Evolutionary conservation across 257 asterid species (phyloP), one percentile per base, ranked within the genome.

Genomic region (Solanum paucissectum): DNA sequence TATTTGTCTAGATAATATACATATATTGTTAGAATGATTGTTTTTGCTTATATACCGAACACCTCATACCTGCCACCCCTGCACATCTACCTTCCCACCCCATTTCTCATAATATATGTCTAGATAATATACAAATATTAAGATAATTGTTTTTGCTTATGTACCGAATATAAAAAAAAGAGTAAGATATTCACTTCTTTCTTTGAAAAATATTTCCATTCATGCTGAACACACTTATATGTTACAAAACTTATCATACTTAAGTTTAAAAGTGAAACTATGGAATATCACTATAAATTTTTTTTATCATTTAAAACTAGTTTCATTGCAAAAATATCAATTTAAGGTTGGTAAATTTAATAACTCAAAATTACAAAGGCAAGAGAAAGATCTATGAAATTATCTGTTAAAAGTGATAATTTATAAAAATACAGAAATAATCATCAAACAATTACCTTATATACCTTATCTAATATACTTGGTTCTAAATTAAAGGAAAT

Each of bases 11-110:
- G 69, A 60, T 60, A 0, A 60, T 60, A 60, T 60, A 9, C 13
- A 55, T 0, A 52, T 52, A 0, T 6, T 20, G 27, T 58, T 58
- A 58, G 66, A 21, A 20, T 58, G 0, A 0, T 21, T 58, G 12
- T 58, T 58, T 58, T 58, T 58, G 66, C 27, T 58, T 7, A 55
- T 55, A 8, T 55, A 20, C 25, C 0, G 4, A 58, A 58, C 10
- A 55, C 64, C 32, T 23, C 69, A 62, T 23, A 23, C 69, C 0
- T 2, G 25, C 66, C 1, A 52, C 62, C 62, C 23, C 62, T 16
- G 1, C 62, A 52, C 62, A 0, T 52, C 62, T 52, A 5, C 62
- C 62, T 52, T 0, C 23, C n/a, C 62, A 52, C 62, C 27, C 25
- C 0, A 21, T 21, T 16, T 49, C 3, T 52, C 23, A 52, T 52